phyloP scores from a whole-genome alignment of 140 eudicot genomes.

The Senecio squalidus region DNA sequence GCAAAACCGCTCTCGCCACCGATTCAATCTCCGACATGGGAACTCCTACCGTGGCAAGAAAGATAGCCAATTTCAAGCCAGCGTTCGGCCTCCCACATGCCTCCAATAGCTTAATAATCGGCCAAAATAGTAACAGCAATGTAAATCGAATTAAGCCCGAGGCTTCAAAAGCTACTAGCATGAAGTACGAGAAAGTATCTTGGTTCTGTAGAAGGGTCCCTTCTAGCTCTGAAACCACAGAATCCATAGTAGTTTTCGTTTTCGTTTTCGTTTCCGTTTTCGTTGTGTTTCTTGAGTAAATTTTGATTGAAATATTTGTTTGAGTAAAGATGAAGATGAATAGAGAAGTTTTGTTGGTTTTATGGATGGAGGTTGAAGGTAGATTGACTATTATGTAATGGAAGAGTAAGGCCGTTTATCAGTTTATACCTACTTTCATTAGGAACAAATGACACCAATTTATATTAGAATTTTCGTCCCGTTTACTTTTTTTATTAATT shows the following conservation, averaged over 20 bases:
- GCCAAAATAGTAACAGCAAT: conserved; percentile 58
- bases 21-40: conserved; percentile 71
- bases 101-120: conserved; percentile 52
- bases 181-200: conserved; percentile 78
- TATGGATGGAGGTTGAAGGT: conserved; percentile 39
- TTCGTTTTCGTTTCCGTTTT: neutral
- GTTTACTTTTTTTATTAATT: neutral
- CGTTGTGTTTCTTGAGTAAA: neutral
- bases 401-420: conserved; percentile 37
- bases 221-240: conserved; percentile 75
- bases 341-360: conserved; percentile 3
- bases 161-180: conserved; percentile 90
- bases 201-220: conserved; percentile 66
- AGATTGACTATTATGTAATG: conserved; percentile 28
- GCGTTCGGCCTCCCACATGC: conserved; percentile 32
- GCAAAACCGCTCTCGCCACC: conserved; percentile 87
- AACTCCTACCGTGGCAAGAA: conserved; percentile 74
- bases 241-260: conserved; percentile 24
- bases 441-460: conserved; percentile 12
- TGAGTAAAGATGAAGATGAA: conserved; percentile 13
- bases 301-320: neutral
- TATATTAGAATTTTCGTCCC: conserved; percentile 18
- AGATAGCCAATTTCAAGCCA: conserved; percentile 53
- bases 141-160: conserved; percentile 80
- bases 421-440: conserved; percentile 33